phyloP scores from a whole-genome alignment of 2,329 filamentous ascomycete species.

The Thelonectria olida region DNA sequence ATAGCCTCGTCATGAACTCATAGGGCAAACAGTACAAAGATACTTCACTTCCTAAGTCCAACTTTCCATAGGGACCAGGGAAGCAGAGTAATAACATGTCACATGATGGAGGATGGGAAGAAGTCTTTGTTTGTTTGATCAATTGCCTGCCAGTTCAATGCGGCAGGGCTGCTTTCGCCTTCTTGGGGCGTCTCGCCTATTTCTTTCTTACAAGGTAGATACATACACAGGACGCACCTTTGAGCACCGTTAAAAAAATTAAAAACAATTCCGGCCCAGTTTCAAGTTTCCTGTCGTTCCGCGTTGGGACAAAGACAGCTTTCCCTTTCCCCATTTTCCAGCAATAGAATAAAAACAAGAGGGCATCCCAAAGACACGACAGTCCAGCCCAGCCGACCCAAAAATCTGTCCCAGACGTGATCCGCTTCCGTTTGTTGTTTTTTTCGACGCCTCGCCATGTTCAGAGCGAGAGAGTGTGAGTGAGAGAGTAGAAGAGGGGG shows the following conservation, averaged over 20 bases:
- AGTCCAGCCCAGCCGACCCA: slow-evolving; percentile 5
- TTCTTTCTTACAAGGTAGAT: slow-evolving; percentile 18
- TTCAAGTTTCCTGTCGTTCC: neutral
- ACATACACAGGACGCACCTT: slow-evolving; percentile 12
- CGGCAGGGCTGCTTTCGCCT: neutral
- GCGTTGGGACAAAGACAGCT: neutral
- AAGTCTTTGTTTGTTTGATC: neutral
- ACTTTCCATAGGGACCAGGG: neutral
- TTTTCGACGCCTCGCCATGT: slow-evolving; percentile 16
- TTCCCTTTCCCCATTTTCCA: slow-evolving; percentile 4
- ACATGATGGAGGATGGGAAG: no score
- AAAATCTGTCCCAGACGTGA: slow-evolving; percentile 6
- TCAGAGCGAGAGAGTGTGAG: neutral
- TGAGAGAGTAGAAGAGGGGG: neutral
- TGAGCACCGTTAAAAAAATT: neutral
- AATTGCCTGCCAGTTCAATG: neutral
- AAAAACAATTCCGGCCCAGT: slow-evolving; percentile 5
- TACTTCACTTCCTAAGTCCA: neutral
- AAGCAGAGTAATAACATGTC: neutral
- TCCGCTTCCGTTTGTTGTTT: slow-evolving; percentile 15
- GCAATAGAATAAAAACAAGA: slow-evolving; percentile 1
- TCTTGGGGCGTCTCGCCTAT: slow-evolving; percentile 9
- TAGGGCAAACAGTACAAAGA: neutral
- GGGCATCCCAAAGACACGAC: slow-evolving; percentile 12
- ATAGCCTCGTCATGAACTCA: no score